Percentiles rank a stretch among this genome's conserved stretches.
phyloP scores from a whole-genome alignment of 805 yeast species.

The Millerozyma miso region DNA sequence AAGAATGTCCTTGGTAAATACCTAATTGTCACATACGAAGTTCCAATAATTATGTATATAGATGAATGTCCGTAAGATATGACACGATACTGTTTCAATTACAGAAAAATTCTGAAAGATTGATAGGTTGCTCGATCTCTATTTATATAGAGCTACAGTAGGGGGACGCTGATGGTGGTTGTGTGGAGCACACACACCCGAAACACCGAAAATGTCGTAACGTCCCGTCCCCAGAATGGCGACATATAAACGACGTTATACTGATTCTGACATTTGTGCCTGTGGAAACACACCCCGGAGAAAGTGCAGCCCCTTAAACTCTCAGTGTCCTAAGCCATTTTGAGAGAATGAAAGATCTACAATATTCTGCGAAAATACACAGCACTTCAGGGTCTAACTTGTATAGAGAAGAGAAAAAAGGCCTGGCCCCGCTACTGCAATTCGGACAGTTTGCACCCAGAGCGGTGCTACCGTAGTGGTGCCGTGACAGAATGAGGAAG shows the following conservation, averaged over 20 bases:
- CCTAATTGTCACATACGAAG: background rate
- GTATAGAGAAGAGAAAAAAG: too few species aligned
- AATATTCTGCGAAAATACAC: too few species aligned
- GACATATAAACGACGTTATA: too few species aligned
- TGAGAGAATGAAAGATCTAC: too few species aligned
- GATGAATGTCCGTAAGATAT: background rate
- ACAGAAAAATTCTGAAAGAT: background rate
- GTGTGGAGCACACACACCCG: constrained; percentile 25
- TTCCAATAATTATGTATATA: background rate
- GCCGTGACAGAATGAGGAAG: too few species aligned
- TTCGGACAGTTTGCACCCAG: too few species aligned
- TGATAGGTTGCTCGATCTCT: constrained; percentile 1
- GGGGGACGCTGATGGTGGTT: constrained; percentile 2
- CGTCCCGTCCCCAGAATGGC: constrained; percentile 1
- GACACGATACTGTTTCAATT: background rate
- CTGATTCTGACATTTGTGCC: too few species aligned
- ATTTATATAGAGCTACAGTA: constrained; percentile 4
- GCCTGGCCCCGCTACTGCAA: too few species aligned
- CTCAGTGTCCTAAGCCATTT: too few species aligned
- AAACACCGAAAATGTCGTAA: constrained; percentile 12
- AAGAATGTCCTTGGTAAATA: background rate
- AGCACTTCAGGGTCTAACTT: too few species aligned
- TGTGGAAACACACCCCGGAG: constrained; percentile 2
- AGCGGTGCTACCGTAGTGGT: too few species aligned
- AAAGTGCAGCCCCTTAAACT: background rate